A percentile compares a stretch with the other conserved stretches of the same genome.
phyloP scores from a whole-genome alignment of 2,329 filamentous ascomycete genomes.

The Pestalotiopsis sp. region DNA sequence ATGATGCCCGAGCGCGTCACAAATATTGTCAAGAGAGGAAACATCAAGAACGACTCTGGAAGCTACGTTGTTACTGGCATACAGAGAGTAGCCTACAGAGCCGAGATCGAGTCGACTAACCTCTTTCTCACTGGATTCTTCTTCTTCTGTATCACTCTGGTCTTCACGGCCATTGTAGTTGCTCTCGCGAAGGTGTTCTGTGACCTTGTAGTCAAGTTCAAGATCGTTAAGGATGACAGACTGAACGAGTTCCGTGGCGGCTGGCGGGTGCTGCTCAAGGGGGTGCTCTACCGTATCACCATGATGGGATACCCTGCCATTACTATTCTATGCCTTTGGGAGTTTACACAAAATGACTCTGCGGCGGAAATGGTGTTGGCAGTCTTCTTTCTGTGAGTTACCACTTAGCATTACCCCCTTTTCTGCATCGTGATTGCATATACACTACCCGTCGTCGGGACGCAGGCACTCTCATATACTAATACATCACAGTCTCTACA shows the following conservation, averaged over 20 bases:
- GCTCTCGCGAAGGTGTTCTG: constrained; percentile 79
- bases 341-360: constrained; percentile 85
- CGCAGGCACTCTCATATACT: neutral
- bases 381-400: constrained; percentile 74
- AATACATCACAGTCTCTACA: constrained; percentile 30
- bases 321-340: constrained; percentile 89
- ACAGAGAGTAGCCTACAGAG: constrained; percentile 84
- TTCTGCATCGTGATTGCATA: neutral
- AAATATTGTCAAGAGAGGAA: constrained; percentile 54
- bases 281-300: constrained; percentile 87
- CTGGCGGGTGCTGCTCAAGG: constrained; percentile 91
- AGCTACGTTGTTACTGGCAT: constrained; percentile 76
- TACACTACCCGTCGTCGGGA: no score
- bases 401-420: neutral
- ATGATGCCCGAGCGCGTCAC: constrained; percentile 48
- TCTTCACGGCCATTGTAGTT: constrained; percentile 73
- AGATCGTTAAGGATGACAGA: constrained; percentile 81
- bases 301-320: constrained; percentile 93
- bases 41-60: constrained; percentile 56
- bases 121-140: constrained; percentile 89
- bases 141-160: constrained; percentile 85
- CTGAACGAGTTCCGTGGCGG: constrained; percentile 94
- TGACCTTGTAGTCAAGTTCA: constrained; percentile 73
- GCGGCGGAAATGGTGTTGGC: constrained; percentile 84
- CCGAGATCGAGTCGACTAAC: constrained; percentile 85